Evolutionary conservation across 768 basidiomycete genomes (phyloP), one percentile per base, ranked within the genome.

Genomic region (Calocera cornea): DNA sequence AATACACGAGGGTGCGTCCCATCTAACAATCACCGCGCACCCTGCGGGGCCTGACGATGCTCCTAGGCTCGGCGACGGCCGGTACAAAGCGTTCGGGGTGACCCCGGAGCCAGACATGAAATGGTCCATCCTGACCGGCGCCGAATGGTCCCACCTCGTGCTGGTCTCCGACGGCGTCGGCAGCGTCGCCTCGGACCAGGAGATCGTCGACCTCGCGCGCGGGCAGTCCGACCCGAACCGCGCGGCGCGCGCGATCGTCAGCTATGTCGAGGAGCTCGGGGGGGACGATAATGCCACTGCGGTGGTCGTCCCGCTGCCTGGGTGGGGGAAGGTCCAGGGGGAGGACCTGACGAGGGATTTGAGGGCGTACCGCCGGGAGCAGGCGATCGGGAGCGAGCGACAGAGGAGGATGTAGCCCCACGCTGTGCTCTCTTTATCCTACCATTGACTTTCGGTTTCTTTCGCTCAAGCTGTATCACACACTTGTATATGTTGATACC

Each of bases 91-190:
- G 44, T 92, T 87, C 69, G 94, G 94, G 0, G 90, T 97, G 24
- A 97, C 94, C 0, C 89, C 93, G 31, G 94, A 97, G 75, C 94
- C 94, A 1, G 91, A 97, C 49, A 31, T 66, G 67, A 65, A n/a
- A n/a, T 2, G 36, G 22, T 33, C 24, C 22, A 41, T n/a, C 64
- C 41, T 67, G 14, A 11, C 71, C 94, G 95, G 91, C 65, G 75
- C 80, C 10, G 86, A 91, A 65, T 94, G 91, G 85, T 87, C 94
- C 0, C 95, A 88, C 75, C 81, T 95, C 72, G 83, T 94, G 33
- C 80, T 95, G 16, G 80, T 95, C n/a, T 95, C 94, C 11, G 97
- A 99, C 75, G 97, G 97, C 3, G 83, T 98, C 64, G 90, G 93
- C 1, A 92, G 91, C 38, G 83, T 90, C 54, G 82, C 97, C 47